These are phyloP conservation scores for Umbelopsis sp. DNA, from an alignment of 192 early-diverging fungal species.

Conservation along the genomic window DNA sequence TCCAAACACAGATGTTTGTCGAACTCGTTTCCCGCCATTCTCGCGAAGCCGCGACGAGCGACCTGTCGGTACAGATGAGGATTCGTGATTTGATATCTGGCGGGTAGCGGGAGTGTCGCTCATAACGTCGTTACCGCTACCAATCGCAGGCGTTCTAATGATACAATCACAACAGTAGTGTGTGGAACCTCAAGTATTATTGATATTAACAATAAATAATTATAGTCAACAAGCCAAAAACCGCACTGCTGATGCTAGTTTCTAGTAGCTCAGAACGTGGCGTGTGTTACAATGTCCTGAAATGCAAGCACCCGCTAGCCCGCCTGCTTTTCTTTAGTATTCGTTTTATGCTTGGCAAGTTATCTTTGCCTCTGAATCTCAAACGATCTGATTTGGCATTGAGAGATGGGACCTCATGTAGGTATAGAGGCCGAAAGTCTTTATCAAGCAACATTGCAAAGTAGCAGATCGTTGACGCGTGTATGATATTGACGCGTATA, in stretches of 20 bases:
- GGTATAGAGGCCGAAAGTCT: no score
- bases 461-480: no score
- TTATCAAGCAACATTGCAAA: no score
- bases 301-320: not conserved
- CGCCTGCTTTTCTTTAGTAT: no score
- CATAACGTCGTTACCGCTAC: conserved; percentile 17
- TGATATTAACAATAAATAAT: not conserved
- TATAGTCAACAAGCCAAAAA: no score
- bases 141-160: not conserved
- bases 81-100: not conserved
- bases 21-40: conserved; percentile 11
- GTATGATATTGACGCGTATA: no score
- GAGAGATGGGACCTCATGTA: no score
- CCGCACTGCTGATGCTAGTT: not conserved
- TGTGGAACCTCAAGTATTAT: conserved; percentile 4
- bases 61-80: not conserved
- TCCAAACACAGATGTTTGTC: conserved; percentile 8
- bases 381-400: no score
- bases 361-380: no score
- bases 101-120: conserved; percentile 21
- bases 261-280: conserved; percentile 9
- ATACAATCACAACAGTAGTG: conserved; percentile 11
- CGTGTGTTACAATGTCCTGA: conserved; percentile 1
- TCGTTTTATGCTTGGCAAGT: no score
- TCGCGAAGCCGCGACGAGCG: conserved; percentile 15